Evolutionary conservation across 495 filamentous ascomycete genomes (phyloP), one percentile per base, ranked within the genome.

Genomic region (Friedmanniomyces simplex): DNA sequence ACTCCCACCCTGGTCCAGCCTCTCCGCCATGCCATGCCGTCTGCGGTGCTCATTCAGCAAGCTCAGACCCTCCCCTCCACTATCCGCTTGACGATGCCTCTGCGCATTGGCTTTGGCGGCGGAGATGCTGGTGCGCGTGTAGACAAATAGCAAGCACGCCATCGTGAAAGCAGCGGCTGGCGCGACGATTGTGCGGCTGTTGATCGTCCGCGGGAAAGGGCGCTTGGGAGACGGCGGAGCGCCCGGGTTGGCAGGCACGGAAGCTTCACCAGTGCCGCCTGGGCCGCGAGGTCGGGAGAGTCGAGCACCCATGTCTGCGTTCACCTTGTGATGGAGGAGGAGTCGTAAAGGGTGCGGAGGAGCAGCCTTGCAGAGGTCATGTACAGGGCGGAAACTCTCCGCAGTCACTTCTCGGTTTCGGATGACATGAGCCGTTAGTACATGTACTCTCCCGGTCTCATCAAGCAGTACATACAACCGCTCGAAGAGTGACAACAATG

Each of bases 91-190:
- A 20, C 70, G 66, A 47, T 71, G 67, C 47, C 65, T 61, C 54
- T 67, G 54, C n/a, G 73, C 73, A 45, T 73, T 76, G 32, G 62
- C 54, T 42, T 74, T 74, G 8, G 74, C 74, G 0, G 71, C 71
- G 30, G 65, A 65, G 50, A 77, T 77, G 46, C 68, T 72, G 11
- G 68, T 72, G 21, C 73, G 66, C 1, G 71, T 63, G 58, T 77
- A 76, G 4, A 74, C 67, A 55, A 75, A 72, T 34, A 76, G 70
- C 4, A 77, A 54, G 25, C 66, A 30, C 18, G 74, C 74, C 74
- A 76, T 75, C 3, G 71, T 75, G 20, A 73, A 56, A 3, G 74
- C 74, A 13, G 73, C 74, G 1, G 72, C 53, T 8, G 74, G 74
- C 45, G 69, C 68, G 26, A 66, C 60, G 39, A 71, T 47, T 1